Evolutionary conservation across 2,329 filamentous ascomycete species (phyloP).

Genomic region (Mycosphaerella sp.): DNA sequence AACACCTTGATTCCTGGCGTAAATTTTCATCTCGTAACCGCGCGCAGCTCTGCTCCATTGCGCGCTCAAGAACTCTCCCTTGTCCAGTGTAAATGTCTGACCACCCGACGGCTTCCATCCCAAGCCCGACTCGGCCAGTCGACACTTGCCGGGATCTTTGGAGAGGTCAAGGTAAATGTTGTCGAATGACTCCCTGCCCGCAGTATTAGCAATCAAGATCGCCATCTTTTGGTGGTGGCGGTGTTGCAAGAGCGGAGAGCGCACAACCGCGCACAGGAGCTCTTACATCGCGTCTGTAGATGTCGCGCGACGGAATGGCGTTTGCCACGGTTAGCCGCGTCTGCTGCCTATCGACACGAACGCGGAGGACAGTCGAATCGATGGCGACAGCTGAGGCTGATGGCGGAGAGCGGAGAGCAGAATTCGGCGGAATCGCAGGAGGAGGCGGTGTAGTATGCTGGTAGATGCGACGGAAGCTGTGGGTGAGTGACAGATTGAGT

Average conservation of each 20-base stretch:
- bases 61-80: conserved; percentile 73
- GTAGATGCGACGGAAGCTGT: too few relatives aligned
- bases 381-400: too few relatives aligned
- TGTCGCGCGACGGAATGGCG: neutral
- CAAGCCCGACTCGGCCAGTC: conserved; percentile 88
- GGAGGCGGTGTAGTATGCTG: too few relatives aligned
- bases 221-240: neutral
- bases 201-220: neutral
- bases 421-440: too few relatives aligned
- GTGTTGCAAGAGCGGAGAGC: neutral
- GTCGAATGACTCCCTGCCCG: conserved; percentile 76
- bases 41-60: conserved; percentile 93
- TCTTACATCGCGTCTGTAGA: conserved; percentile 6
- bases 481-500: too few relatives aligned
- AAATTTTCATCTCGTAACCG: conserved; percentile 88
- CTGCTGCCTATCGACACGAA: neutral
- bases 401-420: too few relatives aligned
- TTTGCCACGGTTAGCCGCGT: conserved; percentile 9
- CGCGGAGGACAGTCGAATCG: too few relatives aligned
- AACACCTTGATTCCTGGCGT: conserved; percentile 75
- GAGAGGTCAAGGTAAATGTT: conserved; percentile 95
- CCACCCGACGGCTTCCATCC: conserved; percentile 92
- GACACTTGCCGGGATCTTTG: conserved; percentile 84
- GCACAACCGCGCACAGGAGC: neutral
- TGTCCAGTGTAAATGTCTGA: conserved; percentile 89